These are phyloP conservation scores for Suillus plorans DNA, from an alignment of 768 basidiomycete genomes.

Conservation along the genomic window DNA sequence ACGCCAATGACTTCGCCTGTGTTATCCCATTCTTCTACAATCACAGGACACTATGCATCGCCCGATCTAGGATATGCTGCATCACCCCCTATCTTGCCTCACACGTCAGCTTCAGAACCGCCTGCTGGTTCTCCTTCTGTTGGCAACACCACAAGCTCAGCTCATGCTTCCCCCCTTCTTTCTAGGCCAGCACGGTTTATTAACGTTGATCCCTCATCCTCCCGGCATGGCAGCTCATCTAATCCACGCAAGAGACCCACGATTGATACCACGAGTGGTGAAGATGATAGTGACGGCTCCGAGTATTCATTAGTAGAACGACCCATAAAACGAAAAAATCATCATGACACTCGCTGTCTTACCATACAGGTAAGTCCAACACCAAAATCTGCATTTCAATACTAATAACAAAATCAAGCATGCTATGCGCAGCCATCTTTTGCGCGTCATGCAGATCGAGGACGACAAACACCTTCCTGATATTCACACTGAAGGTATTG, in stretches of 20 bases:
- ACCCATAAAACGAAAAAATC: slow-evolving; percentile 48
- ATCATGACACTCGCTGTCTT: slow-evolving; percentile 63
- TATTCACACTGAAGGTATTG: slow-evolving; percentile 55
- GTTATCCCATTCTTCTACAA: slow-evolving; percentile 26
- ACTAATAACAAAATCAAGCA: slow-evolving; percentile 40
- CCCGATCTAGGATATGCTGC: slow-evolving; percentile 19
- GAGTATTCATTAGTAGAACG: slow-evolving; percentile 31
- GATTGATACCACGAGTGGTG: slow-evolving; percentile 36
- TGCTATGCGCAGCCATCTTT: slow-evolving; percentile 68
- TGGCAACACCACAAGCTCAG: slow-evolving; percentile 8
- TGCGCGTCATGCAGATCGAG: slow-evolving; percentile 55
- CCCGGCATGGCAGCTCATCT: slow-evolving; percentile 4
- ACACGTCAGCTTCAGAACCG: slow-evolving; percentile 4
- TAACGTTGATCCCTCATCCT: slow-evolving; percentile 13
- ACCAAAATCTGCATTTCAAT: background rate
- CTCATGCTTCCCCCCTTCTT: slow-evolving; percentile 16
- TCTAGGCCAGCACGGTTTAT: slow-evolving; percentile 22
- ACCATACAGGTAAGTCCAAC: slow-evolving; percentile 59
- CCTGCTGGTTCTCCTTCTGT: slow-evolving; percentile 10
- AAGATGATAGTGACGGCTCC: slow-evolving; percentile 35
- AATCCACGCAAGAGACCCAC: slow-evolving; percentile 31
- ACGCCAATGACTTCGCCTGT: slow-evolving; percentile 32
- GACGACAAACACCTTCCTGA: slow-evolving; percentile 61
- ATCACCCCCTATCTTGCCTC: background rate
- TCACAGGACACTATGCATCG: slow-evolving; percentile 11